Evolutionary conservation across 2,329 filamentous ascomycete genomes (phyloP).

Genomic region (Penicillium capsulatum): DNA sequence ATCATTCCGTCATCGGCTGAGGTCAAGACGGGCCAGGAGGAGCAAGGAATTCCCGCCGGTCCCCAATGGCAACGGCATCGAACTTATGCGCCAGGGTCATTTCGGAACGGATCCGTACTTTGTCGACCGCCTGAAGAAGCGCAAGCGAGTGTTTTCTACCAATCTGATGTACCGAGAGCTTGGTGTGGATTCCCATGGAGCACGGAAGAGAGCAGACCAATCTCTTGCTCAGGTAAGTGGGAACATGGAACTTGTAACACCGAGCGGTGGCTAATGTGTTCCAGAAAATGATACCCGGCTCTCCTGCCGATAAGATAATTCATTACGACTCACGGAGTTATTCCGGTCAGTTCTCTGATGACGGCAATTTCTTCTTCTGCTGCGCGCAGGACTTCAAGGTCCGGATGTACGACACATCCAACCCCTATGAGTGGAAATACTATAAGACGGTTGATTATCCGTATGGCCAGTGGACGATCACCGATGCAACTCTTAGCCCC

Average conservation of each 20-base stretch:
- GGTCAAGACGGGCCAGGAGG: constrained; percentile 42
- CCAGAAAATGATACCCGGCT: constrained; percentile 71
- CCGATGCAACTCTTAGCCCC: constrained; percentile 83
- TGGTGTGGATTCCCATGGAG: constrained; percentile 59
- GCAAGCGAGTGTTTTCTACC: constrained; percentile 59
- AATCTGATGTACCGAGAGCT: constrained; percentile 78
- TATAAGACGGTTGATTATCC: constrained; percentile 88
- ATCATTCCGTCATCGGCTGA: constrained; percentile 43
- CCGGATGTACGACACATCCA: constrained; percentile 95
- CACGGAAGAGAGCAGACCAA: constrained; percentile 58
- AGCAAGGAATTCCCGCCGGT: constrained; percentile 69
- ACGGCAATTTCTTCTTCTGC: constrained; percentile 95
- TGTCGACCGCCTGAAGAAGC: constrained; percentile 50
- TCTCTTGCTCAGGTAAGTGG: constrained; percentile 63
- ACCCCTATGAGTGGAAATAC: constrained; percentile 91
- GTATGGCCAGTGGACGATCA: constrained; percentile 90
- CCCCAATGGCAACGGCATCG: constrained; percentile 69
- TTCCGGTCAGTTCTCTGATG: constrained; percentile 92
- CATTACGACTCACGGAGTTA: constrained; percentile 85
- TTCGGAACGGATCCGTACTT: constrained; percentile 68
- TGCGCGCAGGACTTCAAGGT: constrained; percentile 91
- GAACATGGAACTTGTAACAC: background rate
- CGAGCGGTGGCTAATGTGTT: background rate
- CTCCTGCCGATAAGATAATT: constrained; percentile 77
- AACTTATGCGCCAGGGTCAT: constrained; percentile 74